These are phyloP conservation scores for Colletotrichum simmondsii DNA, from an alignment of 2,329 filamentous ascomycete genomes.

Conservation along the genomic window DNA sequence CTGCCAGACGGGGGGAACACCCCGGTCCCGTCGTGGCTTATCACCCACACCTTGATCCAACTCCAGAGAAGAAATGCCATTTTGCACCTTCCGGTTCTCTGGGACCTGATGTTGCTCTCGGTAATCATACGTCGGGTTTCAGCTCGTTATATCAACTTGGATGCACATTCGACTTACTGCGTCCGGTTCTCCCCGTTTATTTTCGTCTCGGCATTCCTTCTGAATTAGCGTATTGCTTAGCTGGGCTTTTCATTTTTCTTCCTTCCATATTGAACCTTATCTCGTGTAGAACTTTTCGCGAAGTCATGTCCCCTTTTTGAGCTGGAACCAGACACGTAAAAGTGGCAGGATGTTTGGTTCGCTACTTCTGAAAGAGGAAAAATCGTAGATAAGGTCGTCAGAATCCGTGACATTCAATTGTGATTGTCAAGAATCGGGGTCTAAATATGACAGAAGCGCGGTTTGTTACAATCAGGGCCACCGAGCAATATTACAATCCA, in stretches of 20 bases:
- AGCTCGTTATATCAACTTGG: neutral
- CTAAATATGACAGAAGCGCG: too few relatives aligned
- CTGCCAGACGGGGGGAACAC: neutral
- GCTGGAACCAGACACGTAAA: too few relatives aligned
- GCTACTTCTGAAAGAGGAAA: too few relatives aligned
- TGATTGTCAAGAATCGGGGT: too few relatives aligned
- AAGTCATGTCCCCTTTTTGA: too few relatives aligned
- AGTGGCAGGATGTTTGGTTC: too few relatives aligned
- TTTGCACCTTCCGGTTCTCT: neutral
- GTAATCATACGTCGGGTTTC: neutral
- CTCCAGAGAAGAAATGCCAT: neutral
- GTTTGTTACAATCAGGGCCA: too few relatives aligned
- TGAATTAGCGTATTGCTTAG: neutral
- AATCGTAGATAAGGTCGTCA: too few relatives aligned
- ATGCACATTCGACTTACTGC: neutral
- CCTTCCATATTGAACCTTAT: neutral
- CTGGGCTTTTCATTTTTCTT: neutral
- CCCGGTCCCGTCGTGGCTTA: neutral
- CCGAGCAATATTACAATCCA: neutral
- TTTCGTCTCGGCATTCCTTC: slow-evolving; percentile 19
- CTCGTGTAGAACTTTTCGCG: neutral
- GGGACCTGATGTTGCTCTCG: neutral
- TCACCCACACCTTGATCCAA: slow-evolving; percentile 17
- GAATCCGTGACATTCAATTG: too few relatives aligned
- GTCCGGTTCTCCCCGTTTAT: slow-evolving; percentile 17